Conservation (phyloP, 805 yeast genomes). For the Starmerella etchellsii region DNA sequence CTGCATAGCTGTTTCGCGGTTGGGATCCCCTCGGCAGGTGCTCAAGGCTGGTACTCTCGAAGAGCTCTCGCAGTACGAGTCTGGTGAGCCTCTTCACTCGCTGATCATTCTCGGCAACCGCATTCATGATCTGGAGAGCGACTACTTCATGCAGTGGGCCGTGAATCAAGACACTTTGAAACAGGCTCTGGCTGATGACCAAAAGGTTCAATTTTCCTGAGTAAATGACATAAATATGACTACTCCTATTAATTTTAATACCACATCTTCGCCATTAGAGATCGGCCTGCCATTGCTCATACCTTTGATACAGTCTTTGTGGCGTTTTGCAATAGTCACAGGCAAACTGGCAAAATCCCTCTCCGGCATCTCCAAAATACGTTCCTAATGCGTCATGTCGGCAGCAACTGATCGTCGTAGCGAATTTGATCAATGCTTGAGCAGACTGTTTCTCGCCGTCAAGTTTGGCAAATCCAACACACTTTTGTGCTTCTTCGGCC, state of each 20-base stretch:
- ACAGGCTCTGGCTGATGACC: conserved; percentile 34
- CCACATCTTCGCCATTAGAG: neutral
- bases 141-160: conserved; percentile 66
- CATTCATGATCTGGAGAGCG: conserved; percentile 84
- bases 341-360: conserved; percentile 44
- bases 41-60: conserved; percentile 76
- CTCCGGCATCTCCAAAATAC: conserved; percentile 64
- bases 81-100: conserved; percentile 92
- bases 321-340: conserved; percentile 66
- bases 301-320: conserved; percentile 6
- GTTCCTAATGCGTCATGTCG: conserved; percentile 74
- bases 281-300: conserved; percentile 13
- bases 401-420: conserved; percentile 48
- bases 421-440: conserved; percentile 14
- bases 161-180: conserved; percentile 43
- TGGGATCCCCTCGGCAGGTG: conserved; percentile 73
- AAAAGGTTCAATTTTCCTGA: conserved; percentile 4
- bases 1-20: conserved; percentile 81
- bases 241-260: neutral
- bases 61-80: conserved; percentile 67
- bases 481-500: conserved; percentile 33
- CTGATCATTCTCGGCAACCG: conserved; percentile 80
- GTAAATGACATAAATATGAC: neutral
- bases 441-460: conserved; percentile 3
- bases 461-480: conserved; percentile 53